Base-by-base conservation (phyloP, 805 yeast genomes). In the Cephaloascus albidus region DNA sequence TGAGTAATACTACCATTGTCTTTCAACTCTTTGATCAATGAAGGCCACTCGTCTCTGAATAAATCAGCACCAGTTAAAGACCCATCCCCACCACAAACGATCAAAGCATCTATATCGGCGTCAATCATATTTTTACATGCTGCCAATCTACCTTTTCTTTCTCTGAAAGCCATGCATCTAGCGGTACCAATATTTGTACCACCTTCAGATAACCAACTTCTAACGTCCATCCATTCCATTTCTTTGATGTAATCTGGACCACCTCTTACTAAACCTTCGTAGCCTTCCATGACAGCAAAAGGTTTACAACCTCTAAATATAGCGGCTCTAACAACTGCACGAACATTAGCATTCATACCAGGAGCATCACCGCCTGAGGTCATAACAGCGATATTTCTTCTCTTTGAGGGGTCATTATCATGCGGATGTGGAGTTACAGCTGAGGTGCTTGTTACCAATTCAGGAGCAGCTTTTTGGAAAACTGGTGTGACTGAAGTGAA, bases 51-150 rank as follows among this genome's bases (percentile, higher is more conserved):
- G 12, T 71, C 51, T 54, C 90, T 70, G 59, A 83, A 82, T 40
- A 81, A 60, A 53, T 83, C 90, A 4, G 90, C 90, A 45, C 90
- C 90, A 2, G 90, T 83, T 46, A 83, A 65, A 1, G 88, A 81
- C 38, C 90, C 90, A 55, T 83, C 90, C 55, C 90, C 90, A 48
- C 90, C 90, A 60, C 87, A 80, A 16, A 83, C 89, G 45, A 83
- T 73, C 45, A 83, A 64, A 2, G 87, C 89, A 57, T 83, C 88
- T 42, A 83, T 82, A 40, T 89, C 89, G 26, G 78, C 74, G 35
- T 60, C 70, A 47, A 83, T 72, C 74, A 83, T 65, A 58, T 83
- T 78, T 48, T 71, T 65, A 40, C 84, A 81, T 30, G 78, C 88
- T 36, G 58, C 47, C 37, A 82, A 58, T 50, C 90, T 64, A 32